phyloP scores from a whole-genome alignment of 768 basidiomycete species.

The Rubroboletus pulcherrimus region DNA sequence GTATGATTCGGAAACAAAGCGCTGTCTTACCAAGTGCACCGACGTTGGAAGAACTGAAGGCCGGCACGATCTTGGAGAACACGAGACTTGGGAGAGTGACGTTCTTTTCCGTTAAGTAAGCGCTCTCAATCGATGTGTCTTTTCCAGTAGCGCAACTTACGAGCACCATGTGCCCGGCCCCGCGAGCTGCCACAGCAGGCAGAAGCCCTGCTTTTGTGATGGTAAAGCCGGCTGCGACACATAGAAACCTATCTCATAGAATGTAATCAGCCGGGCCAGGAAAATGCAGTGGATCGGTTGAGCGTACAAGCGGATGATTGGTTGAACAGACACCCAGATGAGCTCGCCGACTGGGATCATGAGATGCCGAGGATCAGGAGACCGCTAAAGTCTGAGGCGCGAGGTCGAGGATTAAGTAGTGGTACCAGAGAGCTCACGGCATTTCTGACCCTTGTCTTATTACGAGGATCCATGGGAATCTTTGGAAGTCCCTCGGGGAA shows the following conservation, averaged over 20 bases:
- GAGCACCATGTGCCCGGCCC: constrained; percentile 59
- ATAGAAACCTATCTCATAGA: constrained; percentile 43
- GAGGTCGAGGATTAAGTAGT: constrained; percentile 3
- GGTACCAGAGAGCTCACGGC: background rate
- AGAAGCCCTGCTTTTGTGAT: constrained; percentile 62
- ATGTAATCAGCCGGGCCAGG: background rate
- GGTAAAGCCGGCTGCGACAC: constrained; percentile 50
- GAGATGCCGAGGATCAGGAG: background rate
- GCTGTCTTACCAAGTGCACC: constrained; percentile 43
- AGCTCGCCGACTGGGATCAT: constrained; percentile 40
- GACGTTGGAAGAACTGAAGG: constrained; percentile 57
- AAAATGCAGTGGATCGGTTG: background rate
- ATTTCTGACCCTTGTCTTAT: background rate
- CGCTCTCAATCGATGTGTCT: background rate
- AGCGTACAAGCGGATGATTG: constrained; percentile 56
- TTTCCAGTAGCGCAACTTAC: constrained; percentile 23
- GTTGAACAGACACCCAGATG: constrained; percentile 61
- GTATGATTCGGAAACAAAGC: background rate
- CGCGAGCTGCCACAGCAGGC: constrained; percentile 52
- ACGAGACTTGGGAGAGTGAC: constrained; percentile 60
- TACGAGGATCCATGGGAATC: background rate
- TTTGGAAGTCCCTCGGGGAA: background rate
- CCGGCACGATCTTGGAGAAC: constrained; percentile 70
- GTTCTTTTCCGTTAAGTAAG: constrained; percentile 34
- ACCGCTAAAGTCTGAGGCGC: background rate